Evolutionary conservation across 208 protist species (phyloP).

Genomic region (Acanthamoeba lenticulata): DNA sequence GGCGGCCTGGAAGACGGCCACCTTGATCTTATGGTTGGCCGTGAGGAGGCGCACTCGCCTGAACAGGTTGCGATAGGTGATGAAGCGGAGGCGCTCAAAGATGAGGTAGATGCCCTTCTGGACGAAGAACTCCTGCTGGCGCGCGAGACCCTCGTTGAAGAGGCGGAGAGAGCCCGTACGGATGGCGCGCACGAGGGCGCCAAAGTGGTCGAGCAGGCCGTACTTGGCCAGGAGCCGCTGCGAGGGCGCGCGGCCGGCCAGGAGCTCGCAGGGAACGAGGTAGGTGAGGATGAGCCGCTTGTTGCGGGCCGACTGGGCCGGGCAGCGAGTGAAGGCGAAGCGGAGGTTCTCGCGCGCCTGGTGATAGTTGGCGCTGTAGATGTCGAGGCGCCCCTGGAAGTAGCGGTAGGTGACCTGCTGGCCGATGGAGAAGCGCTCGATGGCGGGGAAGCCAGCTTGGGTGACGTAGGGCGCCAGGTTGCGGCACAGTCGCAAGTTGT

Average conservation of each 20-base stretch:
- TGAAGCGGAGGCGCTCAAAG: slow-evolving; percentile 60
- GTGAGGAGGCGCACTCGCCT: neutral
- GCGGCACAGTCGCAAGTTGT: slow-evolving; percentile 67
- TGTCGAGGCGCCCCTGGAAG: slow-evolving; percentile 41
- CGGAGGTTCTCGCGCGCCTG: slow-evolving; percentile 62
- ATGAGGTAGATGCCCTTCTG: slow-evolving; percentile 71
- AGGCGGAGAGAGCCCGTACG: slow-evolving; percentile 38
- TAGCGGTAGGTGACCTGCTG: slow-evolving; percentile 68
- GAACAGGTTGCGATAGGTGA: slow-evolving; percentile 76
- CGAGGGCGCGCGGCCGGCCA: slow-evolving; percentile 11
- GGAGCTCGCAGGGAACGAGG: slow-evolving; percentile 67
- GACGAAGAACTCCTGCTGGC: slow-evolving; percentile 65
- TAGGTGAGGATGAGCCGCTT: slow-evolving; percentile 73
- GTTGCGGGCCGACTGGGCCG: neutral
- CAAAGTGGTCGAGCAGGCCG: slow-evolving; percentile 41
- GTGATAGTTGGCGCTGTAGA: slow-evolving; percentile 52
- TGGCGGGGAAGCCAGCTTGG: slow-evolving; percentile 20
- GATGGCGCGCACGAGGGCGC: slow-evolving; percentile 54
- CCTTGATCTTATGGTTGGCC: neutral
- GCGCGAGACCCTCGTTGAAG: slow-evolving; percentile 18
- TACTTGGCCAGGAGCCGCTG: slow-evolving; percentile 66
- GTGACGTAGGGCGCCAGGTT: slow-evolving; percentile 60
- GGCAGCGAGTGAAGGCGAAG: slow-evolving; percentile 55
- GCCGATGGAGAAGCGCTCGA: slow-evolving; percentile 38
- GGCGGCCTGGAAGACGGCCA: slow-evolving; percentile 12